phyloP scores from a whole-genome alignment of 2,329 filamentous ascomycete genomes.

The Drechslera avenae region DNA sequence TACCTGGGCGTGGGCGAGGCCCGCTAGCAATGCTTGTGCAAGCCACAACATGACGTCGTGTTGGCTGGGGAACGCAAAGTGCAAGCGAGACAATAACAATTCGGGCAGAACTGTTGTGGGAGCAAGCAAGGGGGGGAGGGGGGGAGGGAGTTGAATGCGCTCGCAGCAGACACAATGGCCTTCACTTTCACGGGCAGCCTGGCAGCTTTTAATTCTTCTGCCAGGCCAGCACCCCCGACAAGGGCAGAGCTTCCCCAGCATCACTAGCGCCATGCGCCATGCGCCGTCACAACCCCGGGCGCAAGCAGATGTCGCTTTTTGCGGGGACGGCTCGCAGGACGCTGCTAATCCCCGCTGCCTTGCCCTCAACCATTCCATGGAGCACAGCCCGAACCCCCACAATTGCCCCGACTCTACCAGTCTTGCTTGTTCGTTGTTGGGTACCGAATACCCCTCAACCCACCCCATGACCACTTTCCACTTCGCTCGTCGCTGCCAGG shows the following conservation, averaged over 20 bases:
- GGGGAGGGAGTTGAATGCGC: constrained; percentile 25
- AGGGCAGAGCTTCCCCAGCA: constrained; percentile 16
- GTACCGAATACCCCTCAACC: neutral
- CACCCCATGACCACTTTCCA: neutral
- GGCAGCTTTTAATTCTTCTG: constrained; percentile 23
- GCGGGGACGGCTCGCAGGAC: constrained; percentile 19
- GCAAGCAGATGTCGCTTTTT: constrained; percentile 19
- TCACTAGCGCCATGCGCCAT: constrained; percentile 17
- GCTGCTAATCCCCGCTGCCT: constrained; percentile 28
- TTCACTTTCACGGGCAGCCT: constrained; percentile 17
- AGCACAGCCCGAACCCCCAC: constrained; percentile 16
- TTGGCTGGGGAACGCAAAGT: constrained; percentile 21
- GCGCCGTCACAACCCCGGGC: constrained; percentile 14
- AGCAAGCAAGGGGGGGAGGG: constrained; percentile 12
- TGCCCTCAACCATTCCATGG: constrained; percentile 21
- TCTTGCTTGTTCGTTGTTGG: too few species aligned
- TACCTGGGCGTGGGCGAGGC: constrained; percentile 41
- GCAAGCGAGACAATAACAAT: constrained; percentile 13
- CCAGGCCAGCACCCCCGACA: constrained; percentile 5
- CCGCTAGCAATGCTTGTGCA: constrained; percentile 41
- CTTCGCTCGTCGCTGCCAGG: neutral
- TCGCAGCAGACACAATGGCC: constrained; percentile 8
- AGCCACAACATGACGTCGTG: constrained; percentile 45
- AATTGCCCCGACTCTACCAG: too few species aligned
- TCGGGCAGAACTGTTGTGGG: constrained; percentile 14